Evolutionary conservation across 257 asterid species (phyloP).

Genomic region (Solanum chilense): DNA sequence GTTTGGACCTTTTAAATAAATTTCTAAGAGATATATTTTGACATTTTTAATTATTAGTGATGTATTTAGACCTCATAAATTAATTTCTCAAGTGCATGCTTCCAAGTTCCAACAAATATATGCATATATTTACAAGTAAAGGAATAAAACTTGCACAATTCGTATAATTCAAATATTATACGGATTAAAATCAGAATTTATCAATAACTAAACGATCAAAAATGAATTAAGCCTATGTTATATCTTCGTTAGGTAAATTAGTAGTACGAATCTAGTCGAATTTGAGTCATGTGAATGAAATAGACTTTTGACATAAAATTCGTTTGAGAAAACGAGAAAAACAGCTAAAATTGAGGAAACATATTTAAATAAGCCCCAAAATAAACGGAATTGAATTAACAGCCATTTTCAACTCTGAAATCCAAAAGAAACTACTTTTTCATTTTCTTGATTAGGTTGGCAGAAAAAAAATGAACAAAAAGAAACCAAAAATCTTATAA

Average conservation of each 20-base stretch:
- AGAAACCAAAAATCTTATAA: neutral
- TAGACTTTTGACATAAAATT: neutral
- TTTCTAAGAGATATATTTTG: neutral
- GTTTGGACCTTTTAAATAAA: neutral
- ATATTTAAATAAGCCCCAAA: slow-evolving; percentile 4
- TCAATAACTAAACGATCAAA: neutral
- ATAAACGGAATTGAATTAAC: slow-evolving; percentile 27
- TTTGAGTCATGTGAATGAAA: neutral
- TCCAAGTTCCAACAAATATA: neutral
- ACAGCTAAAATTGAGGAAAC: slow-evolving; percentile 23
- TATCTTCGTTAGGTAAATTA: neutral
- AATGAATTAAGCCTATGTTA: neutral
- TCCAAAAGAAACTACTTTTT: neutral
- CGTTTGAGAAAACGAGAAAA: neutral
- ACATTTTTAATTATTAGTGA: neutral
- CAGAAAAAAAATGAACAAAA: neutral
- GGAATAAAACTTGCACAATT: neutral
- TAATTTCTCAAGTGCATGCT: neutral
- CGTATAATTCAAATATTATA: neutral
- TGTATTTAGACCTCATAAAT: neutral
- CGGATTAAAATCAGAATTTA: neutral
- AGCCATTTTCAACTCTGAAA: slow-evolving; percentile 10
- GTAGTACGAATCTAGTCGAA: neutral
- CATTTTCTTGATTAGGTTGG: slow-evolving; percentile 23
- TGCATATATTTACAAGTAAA: neutral